Conservation (phyloP, 2,329 filamentous ascomycete species). For the Fusarium setosum region DNA sequence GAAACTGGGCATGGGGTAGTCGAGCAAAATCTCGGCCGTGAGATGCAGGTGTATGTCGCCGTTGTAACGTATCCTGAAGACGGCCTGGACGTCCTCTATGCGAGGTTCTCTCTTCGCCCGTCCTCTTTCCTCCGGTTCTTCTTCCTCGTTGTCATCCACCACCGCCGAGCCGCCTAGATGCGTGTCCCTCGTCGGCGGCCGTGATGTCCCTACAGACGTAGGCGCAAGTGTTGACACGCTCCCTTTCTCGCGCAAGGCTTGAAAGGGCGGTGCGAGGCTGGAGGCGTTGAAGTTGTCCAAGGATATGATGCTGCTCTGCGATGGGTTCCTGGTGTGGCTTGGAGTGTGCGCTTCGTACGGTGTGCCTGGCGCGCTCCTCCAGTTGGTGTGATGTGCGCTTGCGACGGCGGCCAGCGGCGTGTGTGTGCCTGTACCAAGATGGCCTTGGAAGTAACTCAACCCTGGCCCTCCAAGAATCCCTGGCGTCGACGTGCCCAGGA, state of each 20-base stretch:
- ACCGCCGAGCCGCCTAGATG: slow-evolving; percentile 51
- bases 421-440: slow-evolving; percentile 80
- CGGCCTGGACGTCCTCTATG: slow-evolving; percentile 90
- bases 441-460: slow-evolving; percentile 85
- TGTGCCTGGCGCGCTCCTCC: slow-evolving; percentile 45
- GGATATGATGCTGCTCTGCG: slow-evolving; percentile 59
- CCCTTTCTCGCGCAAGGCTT: slow-evolving; percentile 65
- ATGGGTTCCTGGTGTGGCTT: slow-evolving; percentile 56
- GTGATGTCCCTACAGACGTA: slow-evolving; percentile 63
- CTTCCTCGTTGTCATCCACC: slow-evolving; percentile 50
- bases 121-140: slow-evolving; percentile 23
- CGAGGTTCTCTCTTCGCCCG: slow-evolving; percentile 73
- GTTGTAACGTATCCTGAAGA: slow-evolving; percentile 89
- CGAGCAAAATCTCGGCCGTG: slow-evolving; percentile 93
- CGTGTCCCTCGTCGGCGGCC: slow-evolving; percentile 68
- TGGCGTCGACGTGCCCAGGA: slow-evolving; percentile 69
- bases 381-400: slow-evolving; percentile 64
- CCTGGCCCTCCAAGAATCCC: slow-evolving; percentile 79
- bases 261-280: slow-evolving; percentile 54
- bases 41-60: slow-evolving; percentile 89
- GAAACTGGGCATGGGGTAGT: slow-evolving; percentile 99
- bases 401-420: slow-evolving; percentile 85
- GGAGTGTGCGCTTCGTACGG: slow-evolving; percentile 26
- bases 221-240: slow-evolving; percentile 72
- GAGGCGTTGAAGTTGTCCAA: slow-evolving; percentile 54